Evolutionary conservation across 2,329 filamentous ascomycete species (phyloP).

Genomic region (Pseudogymnoascus verrucosus): DNA sequence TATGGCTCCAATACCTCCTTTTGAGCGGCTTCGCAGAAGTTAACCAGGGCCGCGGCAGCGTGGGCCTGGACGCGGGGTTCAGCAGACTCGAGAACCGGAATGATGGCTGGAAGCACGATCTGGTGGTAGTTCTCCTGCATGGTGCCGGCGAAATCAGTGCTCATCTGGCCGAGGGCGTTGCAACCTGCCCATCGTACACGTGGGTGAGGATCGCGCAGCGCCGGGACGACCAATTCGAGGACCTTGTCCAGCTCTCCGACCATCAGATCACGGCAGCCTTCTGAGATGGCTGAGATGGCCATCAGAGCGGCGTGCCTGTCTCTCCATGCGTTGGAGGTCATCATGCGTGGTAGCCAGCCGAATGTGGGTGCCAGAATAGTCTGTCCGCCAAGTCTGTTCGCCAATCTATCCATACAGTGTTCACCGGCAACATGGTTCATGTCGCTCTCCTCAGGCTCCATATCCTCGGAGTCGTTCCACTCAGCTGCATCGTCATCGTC

Average conservation of each 20-base stretch:
- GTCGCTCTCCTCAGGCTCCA: conserved; percentile 93
- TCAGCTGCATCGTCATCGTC: conserved; percentile 93
- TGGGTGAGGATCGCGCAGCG: conserved; percentile 80
- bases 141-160: conserved; percentile 93
- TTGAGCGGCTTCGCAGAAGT: conserved; percentile 98
- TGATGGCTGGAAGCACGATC: conserved; percentile 78
- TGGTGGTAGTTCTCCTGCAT: conserved; percentile 97
- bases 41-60: conserved; percentile 93
- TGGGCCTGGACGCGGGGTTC: conserved; percentile 95
- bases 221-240: conserved; percentile 86
- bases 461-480: conserved; percentile 88
- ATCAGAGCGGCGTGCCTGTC: conserved; percentile 95
- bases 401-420: conserved; percentile 95
- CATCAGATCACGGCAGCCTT: conserved; percentile 95
- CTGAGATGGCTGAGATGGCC: conserved; percentile 97
- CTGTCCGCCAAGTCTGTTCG: conserved; percentile 93
- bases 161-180: conserved; percentile 99
- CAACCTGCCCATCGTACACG: conserved; percentile 96
- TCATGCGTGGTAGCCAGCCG: conserved; percentile 95
- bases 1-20: conserved; percentile 88
- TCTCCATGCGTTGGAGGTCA: conserved; percentile 88
- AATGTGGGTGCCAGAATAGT: conserved; percentile 91
- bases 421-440: conserved; percentile 96
- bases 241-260: conserved; percentile 89
- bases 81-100: conserved; percentile 81